phyloP scores from a whole-genome alignment of 164 flowering plant genomes.

The Brasenia schreberi region DNA sequence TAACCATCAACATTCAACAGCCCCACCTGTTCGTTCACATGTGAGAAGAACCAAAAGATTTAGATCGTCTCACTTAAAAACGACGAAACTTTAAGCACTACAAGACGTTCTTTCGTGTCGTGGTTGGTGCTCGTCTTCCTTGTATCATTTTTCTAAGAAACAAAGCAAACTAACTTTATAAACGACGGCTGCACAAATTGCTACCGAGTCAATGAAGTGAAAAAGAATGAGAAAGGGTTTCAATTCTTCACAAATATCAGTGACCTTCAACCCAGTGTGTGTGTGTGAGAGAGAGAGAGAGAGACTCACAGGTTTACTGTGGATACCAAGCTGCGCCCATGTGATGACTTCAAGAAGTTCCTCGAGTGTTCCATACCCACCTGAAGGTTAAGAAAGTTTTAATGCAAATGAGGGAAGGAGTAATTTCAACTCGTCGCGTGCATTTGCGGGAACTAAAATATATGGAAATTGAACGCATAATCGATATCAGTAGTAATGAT shows the following conservation, averaged over 20 bases:
- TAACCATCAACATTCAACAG: conserved; percentile 9
- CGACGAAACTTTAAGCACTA: too few relatives aligned
- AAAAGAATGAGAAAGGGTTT: too few relatives aligned
- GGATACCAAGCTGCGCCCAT: conserved; percentile 95
- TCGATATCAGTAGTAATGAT: not conserved
- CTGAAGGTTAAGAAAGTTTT: conserved; percentile 19
- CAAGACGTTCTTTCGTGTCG: too few relatives aligned
- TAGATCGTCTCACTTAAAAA: too few relatives aligned
- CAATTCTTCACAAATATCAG: too few relatives aligned
- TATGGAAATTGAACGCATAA: not conserved
- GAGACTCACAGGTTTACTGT: conserved; percentile 66
- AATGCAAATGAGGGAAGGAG: not conserved
- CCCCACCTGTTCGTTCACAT: conserved; percentile 2
- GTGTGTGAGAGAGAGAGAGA: not conserved
- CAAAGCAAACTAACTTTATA: too few relatives aligned
- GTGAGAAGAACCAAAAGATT: not conserved
- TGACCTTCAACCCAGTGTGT: too few relatives aligned
- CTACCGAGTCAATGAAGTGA: too few relatives aligned
- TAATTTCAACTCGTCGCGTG: not conserved
- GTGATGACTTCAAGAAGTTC: conserved; percentile 88
- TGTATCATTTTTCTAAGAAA: too few relatives aligned
- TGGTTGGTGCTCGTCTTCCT: too few relatives aligned
- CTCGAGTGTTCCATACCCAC: conserved; percentile 92
- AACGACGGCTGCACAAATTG: too few relatives aligned
- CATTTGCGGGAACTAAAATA: not conserved